phyloP scores from a whole-genome alignment of 352 stramenopile genomes.

The Phytophthora ramorum region DNA sequence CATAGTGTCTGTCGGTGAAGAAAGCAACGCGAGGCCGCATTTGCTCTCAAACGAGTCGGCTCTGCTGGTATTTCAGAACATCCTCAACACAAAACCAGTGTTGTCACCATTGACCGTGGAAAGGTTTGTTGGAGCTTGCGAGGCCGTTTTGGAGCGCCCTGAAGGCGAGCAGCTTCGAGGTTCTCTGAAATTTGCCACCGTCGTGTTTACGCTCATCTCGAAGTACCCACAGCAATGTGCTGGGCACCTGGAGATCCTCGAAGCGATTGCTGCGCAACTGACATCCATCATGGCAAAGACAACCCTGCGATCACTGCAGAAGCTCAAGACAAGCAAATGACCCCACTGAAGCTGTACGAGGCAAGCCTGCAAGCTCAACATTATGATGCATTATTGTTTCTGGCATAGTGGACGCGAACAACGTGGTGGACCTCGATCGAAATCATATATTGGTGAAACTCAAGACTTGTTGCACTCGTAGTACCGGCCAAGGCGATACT shows the following conservation, averaged over 20 bases:
- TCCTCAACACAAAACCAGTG: constrained; percentile 63
- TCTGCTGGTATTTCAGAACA: constrained; percentile 80
- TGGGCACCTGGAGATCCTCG: constrained; percentile 50
- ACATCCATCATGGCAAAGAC: constrained; percentile 72
- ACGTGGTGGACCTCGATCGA: background rate
- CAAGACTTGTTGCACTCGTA: constrained; percentile 63
- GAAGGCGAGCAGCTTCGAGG: constrained; percentile 39
- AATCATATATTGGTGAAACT: constrained; percentile 7
- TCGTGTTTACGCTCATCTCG: constrained; percentile 71
- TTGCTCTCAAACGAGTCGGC: constrained; percentile 68
- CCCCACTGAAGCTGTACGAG: background rate
- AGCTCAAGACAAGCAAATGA: constrained; percentile 54
- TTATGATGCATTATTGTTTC: background rate
- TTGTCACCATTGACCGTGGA: constrained; percentile 58
- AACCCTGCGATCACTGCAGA: constrained; percentile 71
- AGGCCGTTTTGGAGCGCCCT: constrained; percentile 45
- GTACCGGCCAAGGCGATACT: constrained; percentile 71
- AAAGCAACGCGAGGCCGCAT: constrained; percentile 23
- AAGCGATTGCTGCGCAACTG: constrained; percentile 50
- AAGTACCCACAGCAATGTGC: constrained; percentile 64
- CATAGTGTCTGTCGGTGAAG: background rate
- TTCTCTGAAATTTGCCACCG: constrained; percentile 68
- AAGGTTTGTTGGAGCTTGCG: constrained; percentile 50
- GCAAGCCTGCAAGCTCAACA: background rate
- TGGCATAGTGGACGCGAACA: background rate